Evolutionary conservation across 2,329 filamentous ascomycete genomes (phyloP).

Genomic region (Calonectria crousiana): DNA sequence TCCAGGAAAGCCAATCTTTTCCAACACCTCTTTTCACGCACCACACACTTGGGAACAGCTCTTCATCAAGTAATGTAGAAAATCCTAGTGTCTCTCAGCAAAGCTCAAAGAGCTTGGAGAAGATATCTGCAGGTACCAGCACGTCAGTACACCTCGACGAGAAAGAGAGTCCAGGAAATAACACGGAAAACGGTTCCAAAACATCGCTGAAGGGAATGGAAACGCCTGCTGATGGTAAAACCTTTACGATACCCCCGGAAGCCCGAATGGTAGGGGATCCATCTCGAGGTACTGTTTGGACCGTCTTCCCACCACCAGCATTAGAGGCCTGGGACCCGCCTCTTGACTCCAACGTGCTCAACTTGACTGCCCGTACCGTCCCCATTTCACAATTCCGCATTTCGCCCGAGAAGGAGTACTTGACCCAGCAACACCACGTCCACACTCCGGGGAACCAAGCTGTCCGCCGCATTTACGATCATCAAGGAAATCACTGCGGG

Average conservation of each 20-base stretch:
- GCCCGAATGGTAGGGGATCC: neutral
- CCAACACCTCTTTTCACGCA: neutral
- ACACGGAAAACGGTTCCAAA: neutral
- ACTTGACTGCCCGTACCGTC: neutral
- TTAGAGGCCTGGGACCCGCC: neutral
- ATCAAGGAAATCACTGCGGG: neutral
- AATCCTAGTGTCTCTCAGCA: neutral
- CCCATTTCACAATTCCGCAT: neutral
- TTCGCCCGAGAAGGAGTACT: neutral
- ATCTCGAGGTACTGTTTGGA: neutral
- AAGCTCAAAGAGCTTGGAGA: neutral
- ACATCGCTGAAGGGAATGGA: neutral
- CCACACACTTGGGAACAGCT: neutral
- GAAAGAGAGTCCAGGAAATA: neutral
- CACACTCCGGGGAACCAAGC: neutral
- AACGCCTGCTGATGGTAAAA: neutral
- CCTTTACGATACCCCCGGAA: neutral
- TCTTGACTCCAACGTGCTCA: neutral
- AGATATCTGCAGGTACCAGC: neutral
- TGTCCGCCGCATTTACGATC: neutral
- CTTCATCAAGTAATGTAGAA: neutral
- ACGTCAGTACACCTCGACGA: neutral
- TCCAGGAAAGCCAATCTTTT: neutral
- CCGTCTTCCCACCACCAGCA: neutral
- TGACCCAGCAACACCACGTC: neutral